Evolutionary conservation across 1,284 basidiomycete species (phyloP).

Genomic region (Caloboletus inedulis): DNA sequence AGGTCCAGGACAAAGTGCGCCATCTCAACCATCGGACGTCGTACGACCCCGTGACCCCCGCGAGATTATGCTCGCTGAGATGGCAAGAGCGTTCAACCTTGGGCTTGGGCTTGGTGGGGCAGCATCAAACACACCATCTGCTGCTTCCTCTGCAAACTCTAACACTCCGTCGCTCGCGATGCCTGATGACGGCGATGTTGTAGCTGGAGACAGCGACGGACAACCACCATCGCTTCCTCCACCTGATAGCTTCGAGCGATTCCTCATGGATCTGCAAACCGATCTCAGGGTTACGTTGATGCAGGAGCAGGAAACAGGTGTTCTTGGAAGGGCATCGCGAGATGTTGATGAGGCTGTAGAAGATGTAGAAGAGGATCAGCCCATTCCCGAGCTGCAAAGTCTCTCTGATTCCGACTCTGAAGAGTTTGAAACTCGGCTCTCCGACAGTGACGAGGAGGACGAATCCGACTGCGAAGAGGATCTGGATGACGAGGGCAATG

Average conservation of each 20-base stretch:
- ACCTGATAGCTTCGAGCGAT: constrained; percentile 73
- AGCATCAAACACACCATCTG: constrained; percentile 10
- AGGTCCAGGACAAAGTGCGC: constrained; percentile 9
- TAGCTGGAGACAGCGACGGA: constrained; percentile 11
- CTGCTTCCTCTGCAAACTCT: constrained; percentile 5
- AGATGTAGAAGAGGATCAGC: constrained; percentile 18
- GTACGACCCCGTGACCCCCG: constrained; percentile 45
- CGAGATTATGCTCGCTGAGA: constrained; percentile 66
- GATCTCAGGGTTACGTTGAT: constrained; percentile 61
- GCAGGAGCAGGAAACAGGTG: constrained; percentile 25
- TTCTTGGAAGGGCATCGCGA: constrained; percentile 11
- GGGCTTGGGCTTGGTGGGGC: constrained; percentile 53
- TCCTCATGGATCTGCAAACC: constrained; percentile 67
- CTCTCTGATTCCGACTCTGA: constrained; percentile 30
- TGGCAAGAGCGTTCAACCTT: constrained; percentile 72
- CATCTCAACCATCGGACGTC: constrained; percentile 23
- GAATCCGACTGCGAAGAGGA: constrained; percentile 10
- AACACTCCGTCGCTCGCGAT: constrained; percentile 8
- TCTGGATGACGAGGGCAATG: constrained; percentile 10
- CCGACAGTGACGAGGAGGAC: constrained; percentile 21
- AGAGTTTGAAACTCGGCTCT: constrained; percentile 14
- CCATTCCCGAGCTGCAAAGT: constrained; percentile 30
- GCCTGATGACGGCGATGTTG: constrained; percentile 4
- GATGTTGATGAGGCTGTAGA: constrained; percentile 23
- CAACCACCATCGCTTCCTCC: constrained; percentile 39